These are phyloP conservation scores for Corylus avellana DNA, from an alignment of 306 rosid species.

Conservation along the genomic window DNA sequence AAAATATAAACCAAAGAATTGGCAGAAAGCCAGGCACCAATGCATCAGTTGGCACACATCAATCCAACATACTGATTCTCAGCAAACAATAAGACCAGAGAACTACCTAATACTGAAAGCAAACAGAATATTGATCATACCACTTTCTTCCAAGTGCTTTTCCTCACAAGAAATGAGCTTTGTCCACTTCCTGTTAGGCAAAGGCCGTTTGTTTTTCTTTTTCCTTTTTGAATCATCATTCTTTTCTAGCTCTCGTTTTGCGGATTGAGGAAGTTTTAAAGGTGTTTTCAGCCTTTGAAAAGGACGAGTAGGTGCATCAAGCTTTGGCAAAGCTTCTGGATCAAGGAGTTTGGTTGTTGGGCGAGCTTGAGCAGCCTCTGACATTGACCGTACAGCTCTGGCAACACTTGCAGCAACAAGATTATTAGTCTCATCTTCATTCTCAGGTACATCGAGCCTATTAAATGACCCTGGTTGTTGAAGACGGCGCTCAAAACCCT, in stretches of 20 bases:
- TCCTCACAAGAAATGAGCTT: slow-evolving; percentile 68
- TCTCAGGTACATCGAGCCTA: slow-evolving; percentile 37
- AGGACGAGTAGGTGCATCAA: slow-evolving; percentile 81
- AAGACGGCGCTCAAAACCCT: slow-evolving; percentile 85
- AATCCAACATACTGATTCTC: neutral
- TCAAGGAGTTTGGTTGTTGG: slow-evolving; percentile 84
- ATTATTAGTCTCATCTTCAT: slow-evolving; percentile 39
- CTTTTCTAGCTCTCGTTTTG: slow-evolving; percentile 38
- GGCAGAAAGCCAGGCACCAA: neutral
- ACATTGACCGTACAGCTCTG: slow-evolving; percentile 64
- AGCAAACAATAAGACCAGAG: slow-evolving; percentile 14
- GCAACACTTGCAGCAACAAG: slow-evolving; percentile 66
- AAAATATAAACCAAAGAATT: slow-evolving; percentile 15
- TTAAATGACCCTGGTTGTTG: slow-evolving; percentile 60
- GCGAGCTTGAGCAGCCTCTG: slow-evolving; percentile 86
- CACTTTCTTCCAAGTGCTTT: slow-evolving; percentile 40
- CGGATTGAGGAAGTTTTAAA: slow-evolving; percentile 44
- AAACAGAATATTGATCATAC: slow-evolving; percentile 44
- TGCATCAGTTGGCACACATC: neutral
- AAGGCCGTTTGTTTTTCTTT: slow-evolving; percentile 67
- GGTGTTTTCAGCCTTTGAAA: slow-evolving; percentile 70
- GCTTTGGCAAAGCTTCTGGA: slow-evolving; percentile 69
- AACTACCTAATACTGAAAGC: slow-evolving; percentile 11
- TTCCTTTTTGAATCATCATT: slow-evolving; percentile 43
- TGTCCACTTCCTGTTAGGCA: slow-evolving; percentile 86